A percentile compares a stretch with the other conserved stretches of the same genome.
These are phyloP conservation scores for Tolypocladium cylindrosporum DNA, from an alignment of 2,329 filamentous ascomycete genomes.

Conservation along the genomic window DNA sequence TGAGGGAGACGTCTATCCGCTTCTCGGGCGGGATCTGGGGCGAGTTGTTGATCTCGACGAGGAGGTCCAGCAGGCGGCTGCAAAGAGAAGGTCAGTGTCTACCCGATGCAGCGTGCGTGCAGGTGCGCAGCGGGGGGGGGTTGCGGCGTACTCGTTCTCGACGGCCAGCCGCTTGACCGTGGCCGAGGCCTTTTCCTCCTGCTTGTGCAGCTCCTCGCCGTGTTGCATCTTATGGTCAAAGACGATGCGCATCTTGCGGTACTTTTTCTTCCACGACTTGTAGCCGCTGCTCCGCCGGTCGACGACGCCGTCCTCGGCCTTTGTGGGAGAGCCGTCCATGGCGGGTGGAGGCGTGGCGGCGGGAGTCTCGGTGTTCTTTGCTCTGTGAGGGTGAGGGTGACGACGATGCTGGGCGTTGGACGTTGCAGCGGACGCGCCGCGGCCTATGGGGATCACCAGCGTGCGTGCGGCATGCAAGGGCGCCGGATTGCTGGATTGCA, in stretches of 20 bases:
- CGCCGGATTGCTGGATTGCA: not conserved
- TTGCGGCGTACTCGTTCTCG: constrained; percentile 71
- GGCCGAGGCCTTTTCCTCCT: constrained; percentile 71
- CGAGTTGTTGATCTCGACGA: constrained; percentile 82
- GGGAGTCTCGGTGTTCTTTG: not conserved
- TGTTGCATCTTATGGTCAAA: constrained; percentile 73
- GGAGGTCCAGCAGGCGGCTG: constrained; percentile 79
- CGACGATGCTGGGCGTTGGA: not conserved
- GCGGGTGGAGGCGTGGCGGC: not conserved
- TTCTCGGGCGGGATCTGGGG: constrained; percentile 65
- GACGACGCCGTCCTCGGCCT: constrained; percentile 32
- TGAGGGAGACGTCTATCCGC: constrained; percentile 59
- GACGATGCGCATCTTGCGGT: constrained; percentile 74
- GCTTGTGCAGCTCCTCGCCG: constrained; percentile 71
- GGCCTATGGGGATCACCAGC: not conserved
- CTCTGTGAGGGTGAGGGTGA: not conserved
- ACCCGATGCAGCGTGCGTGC: not conserved
- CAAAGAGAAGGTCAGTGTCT: constrained; percentile 7
- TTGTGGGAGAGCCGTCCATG: constrained; percentile 26
- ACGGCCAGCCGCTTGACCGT: constrained; percentile 77
- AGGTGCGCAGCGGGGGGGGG: constrained; percentile 1
- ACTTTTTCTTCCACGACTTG: constrained; percentile 84
- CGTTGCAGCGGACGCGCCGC: not conserved
- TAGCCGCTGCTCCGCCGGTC: constrained; percentile 39
- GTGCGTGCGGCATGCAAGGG: not conserved